phyloP scores from a whole-genome alignment of 2,329 filamentous ascomycete species.

The Fusarium secorum region DNA sequence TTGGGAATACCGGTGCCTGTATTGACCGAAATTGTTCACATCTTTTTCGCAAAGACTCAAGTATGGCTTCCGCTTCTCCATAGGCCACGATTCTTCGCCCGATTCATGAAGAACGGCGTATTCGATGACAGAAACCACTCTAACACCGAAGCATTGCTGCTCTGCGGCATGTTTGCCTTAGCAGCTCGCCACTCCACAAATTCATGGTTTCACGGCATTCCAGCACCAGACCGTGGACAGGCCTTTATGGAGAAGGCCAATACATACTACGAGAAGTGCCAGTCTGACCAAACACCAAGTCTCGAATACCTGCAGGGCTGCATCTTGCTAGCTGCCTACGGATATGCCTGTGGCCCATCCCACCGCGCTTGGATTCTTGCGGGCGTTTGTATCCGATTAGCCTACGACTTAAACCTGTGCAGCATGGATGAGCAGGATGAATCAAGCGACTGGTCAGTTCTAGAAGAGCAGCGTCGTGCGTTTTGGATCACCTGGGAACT shows the following conservation, averaged over 20 bases:
- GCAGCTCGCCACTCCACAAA: accelerated
- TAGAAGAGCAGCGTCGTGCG: not conserved
- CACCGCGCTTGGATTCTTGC: not conserved
- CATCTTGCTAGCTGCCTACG: not conserved
- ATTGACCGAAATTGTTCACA: not conserved
- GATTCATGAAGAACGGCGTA: not conserved
- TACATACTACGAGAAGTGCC: not conserved
- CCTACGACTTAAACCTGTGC: not conserved
- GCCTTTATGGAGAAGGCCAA: not conserved
- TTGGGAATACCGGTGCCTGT: accelerated
- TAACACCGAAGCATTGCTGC: not conserved
- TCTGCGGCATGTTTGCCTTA: not conserved
- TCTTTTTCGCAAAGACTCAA: not conserved
- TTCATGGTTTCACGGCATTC: not conserved
- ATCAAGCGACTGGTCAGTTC: not conserved
- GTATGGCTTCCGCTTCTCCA: not conserved
- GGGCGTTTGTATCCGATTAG: not conserved
- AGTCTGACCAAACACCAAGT: not conserved
- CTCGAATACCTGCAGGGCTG: not conserved
- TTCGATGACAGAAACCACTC: not conserved
- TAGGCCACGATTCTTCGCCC: not conserved
- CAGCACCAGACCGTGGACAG: not conserved
- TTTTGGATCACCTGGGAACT: not conserved
- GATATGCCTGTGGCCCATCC: not conserved
- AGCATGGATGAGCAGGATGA: not conserved